A percentile compares a stretch with the other conserved stretches of the same genome.
phyloP scores from a whole-genome alignment of 805 yeast genomes.

The Blastobotrys peoriensis region DNA sequence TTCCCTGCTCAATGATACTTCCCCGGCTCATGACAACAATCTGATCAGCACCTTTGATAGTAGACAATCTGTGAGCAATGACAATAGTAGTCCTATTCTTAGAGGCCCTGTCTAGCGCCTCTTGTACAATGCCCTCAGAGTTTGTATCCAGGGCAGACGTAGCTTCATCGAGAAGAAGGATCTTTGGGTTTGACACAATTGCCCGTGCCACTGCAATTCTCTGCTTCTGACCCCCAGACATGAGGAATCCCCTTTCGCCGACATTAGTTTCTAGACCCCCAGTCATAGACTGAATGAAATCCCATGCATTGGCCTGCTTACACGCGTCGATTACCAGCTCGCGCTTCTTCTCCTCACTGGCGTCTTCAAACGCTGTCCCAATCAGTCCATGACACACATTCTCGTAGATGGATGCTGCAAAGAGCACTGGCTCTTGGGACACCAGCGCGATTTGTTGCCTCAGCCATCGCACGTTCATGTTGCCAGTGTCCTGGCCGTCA shows the following conservation, averaged over 20 bases:
- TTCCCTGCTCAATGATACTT: constrained; percentile 44
- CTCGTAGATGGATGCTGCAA: constrained; percentile 81
- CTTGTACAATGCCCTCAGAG: constrained; percentile 38
- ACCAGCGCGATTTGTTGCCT: constrained; percentile 79
- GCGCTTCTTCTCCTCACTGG: constrained; percentile 33
- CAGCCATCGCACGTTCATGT: constrained; percentile 66
- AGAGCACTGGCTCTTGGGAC: constrained; percentile 93
- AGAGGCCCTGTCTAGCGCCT: constrained; percentile 34
- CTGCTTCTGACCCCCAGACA: constrained; percentile 71
- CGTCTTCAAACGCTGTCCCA: constrained; percentile 60
- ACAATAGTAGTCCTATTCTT: constrained; percentile 43
- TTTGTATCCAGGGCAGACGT: constrained; percentile 53
- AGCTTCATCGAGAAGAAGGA: constrained; percentile 58
- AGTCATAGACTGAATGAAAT: constrained; percentile 52
- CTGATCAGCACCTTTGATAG: constrained; percentile 50
- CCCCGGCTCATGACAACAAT: constrained; percentile 48
- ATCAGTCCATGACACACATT: constrained; percentile 80
- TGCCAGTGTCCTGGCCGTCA: constrained; percentile 77
- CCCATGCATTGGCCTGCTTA: constrained; percentile 36
- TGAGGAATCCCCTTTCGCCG: constrained; percentile 50
- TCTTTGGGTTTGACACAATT: constrained; percentile 53
- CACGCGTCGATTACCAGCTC: constrained; percentile 33
- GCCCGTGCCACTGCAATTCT: constrained; percentile 68
- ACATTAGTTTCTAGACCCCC: constrained; percentile 75
- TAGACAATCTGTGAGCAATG: constrained; percentile 53